These are phyloP conservation scores for Agarophyton chilense DNA, from an alignment of 23 red algal genomes.

Conservation along the genomic window DNA sequence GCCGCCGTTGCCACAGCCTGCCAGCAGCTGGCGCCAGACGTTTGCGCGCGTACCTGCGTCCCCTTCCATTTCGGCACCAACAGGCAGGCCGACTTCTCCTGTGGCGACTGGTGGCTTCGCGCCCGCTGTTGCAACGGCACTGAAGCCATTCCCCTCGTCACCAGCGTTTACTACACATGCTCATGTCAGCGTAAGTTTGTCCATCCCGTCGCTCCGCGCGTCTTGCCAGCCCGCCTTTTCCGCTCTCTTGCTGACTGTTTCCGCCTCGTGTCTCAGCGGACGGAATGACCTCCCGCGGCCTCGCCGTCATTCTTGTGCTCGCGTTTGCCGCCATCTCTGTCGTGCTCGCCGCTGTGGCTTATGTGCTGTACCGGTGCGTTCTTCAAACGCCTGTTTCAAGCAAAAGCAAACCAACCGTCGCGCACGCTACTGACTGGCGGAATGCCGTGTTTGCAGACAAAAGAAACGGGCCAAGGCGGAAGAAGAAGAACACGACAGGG, in stretches of 20 bases:
- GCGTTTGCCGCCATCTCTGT: conserved; percentile 17
- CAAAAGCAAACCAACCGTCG: neutral
- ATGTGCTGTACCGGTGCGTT: conserved; percentile 62
- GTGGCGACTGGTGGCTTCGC: conserved; percentile 64
- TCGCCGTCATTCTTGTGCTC: conserved; percentile 42
- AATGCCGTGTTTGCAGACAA: conserved; percentile 35
- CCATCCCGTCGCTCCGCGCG: neutral
- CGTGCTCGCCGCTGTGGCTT: conserved; percentile 31
- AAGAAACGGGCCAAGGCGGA: conserved; percentile 54
- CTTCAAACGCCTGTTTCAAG: neutral
- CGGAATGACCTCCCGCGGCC: conserved; percentile 41
- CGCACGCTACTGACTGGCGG: conserved; percentile 29
- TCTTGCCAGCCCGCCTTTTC: neutral
- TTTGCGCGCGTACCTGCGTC: conserved; percentile 15
- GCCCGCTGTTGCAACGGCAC: conserved; percentile 65
- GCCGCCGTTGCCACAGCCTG: neutral
- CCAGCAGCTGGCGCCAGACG: neutral
- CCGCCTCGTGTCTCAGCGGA: neutral
- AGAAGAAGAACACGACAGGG: conserved; percentile 45
- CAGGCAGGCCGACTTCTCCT: conserved; percentile 49
- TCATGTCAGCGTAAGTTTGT: conserved; percentile 46
- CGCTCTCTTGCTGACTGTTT: neutral
- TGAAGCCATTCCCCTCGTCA: conserved; percentile 28
- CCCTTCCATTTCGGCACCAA: conserved; percentile 13
- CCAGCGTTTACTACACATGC: conserved; percentile 41